Evolutionary conservation across 1,284 basidiomycete species (phyloP).

Genomic region (Porogramme epimiltina): DNA sequence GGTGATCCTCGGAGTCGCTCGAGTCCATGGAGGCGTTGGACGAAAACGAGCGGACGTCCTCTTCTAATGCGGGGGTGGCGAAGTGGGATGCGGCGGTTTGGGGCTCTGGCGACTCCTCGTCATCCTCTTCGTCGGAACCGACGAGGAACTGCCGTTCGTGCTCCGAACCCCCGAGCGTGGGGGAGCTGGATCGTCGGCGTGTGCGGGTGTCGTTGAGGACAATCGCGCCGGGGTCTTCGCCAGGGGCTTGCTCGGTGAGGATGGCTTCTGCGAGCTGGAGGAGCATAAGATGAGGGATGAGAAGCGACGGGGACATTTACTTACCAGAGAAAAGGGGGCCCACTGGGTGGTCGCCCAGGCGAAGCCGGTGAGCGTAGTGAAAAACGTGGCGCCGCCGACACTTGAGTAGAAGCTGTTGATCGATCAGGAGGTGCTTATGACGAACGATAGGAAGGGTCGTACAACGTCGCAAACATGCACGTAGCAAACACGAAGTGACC

Average conservation of each 20-base stretch:
- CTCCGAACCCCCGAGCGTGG: slow-evolving; percentile 22
- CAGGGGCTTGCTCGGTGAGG: slow-evolving; percentile 49
- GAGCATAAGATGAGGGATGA: not conserved
- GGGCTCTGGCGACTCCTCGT: slow-evolving; percentile 31
- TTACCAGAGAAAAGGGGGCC: slow-evolving; percentile 77
- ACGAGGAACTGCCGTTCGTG: slow-evolving; percentile 37
- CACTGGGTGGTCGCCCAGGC: slow-evolving; percentile 82
- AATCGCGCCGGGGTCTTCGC: slow-evolving; percentile 49
- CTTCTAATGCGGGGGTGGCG: slow-evolving; percentile 26
- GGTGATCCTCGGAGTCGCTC: slow-evolving; percentile 23
- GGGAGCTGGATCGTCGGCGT: slow-evolving; percentile 19
- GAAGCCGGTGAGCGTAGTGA: slow-evolving; percentile 72
- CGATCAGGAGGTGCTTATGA: not conserved
- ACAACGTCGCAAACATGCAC: slow-evolving; percentile 80
- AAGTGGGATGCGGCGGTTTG: slow-evolving; percentile 5
- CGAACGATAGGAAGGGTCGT: slow-evolving; percentile 32
- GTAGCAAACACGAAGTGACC: slow-evolving; percentile 68
- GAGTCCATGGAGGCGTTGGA: slow-evolving; percentile 32
- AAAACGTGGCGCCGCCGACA: slow-evolving; percentile 62
- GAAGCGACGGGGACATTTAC: slow-evolving; percentile 26
- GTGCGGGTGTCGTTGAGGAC: slow-evolving; percentile 46
- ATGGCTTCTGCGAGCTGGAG: slow-evolving; percentile 75
- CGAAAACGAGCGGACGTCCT: slow-evolving; percentile 34
- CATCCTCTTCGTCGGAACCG: slow-evolving; percentile 34
- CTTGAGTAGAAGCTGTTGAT: slow-evolving; percentile 59